phyloP scores from a whole-genome alignment of 2,329 filamentous ascomycete species.

The Cryoendolithus antarcticus region DNA sequence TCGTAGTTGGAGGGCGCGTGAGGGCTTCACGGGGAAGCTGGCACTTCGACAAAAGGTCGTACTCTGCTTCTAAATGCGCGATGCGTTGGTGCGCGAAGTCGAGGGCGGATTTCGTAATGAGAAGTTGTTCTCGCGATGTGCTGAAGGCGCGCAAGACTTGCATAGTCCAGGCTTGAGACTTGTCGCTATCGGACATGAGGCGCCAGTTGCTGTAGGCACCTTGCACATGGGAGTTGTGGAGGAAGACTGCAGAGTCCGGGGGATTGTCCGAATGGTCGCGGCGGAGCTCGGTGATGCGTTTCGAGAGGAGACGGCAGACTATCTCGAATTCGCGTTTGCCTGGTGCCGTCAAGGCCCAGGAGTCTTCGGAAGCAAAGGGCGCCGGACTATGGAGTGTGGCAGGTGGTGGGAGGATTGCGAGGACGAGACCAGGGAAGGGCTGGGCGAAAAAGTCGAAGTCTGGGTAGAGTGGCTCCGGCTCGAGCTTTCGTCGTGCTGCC shows the following conservation, averaged over 20 bases:
- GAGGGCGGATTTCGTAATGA: constrained; percentile 26
- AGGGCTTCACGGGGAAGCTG: constrained; percentile 24
- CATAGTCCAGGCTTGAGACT: constrained; percentile 33
- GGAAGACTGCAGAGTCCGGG: constrained; percentile 51
- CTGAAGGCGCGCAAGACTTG: constrained; percentile 35
- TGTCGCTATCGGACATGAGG: constrained; percentile 39
- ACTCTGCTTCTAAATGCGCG: constrained; percentile 27
- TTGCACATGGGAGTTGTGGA: constrained; percentile 63
- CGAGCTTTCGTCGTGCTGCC: constrained; percentile 57
- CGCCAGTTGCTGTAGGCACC: constrained; percentile 69
- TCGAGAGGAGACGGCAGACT: constrained; percentile 30
- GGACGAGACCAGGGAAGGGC: constrained; percentile 73
- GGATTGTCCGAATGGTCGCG: constrained; percentile 13
- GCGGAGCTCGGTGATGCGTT: constrained; percentile 23
- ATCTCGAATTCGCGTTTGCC: constrained; percentile 62
- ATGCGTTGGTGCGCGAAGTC: constrained; percentile 30
- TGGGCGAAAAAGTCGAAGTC: constrained; percentile 74
- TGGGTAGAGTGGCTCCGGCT: constrained; percentile 38
- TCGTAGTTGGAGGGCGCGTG: constrained; percentile 22
- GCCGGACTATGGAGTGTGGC: constrained; percentile 72
- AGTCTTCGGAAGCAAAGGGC: constrained; percentile 63
- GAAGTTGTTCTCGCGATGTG: constrained; percentile 26
- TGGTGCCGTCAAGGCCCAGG: constrained; percentile 71
- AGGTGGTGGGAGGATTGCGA: constrained; percentile 69
- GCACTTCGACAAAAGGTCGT: constrained; percentile 20